These are phyloP conservation scores for Glarea lozoyensis DNA, from an alignment of 495 filamentous ascomycete species.

Conservation along the genomic window DNA sequence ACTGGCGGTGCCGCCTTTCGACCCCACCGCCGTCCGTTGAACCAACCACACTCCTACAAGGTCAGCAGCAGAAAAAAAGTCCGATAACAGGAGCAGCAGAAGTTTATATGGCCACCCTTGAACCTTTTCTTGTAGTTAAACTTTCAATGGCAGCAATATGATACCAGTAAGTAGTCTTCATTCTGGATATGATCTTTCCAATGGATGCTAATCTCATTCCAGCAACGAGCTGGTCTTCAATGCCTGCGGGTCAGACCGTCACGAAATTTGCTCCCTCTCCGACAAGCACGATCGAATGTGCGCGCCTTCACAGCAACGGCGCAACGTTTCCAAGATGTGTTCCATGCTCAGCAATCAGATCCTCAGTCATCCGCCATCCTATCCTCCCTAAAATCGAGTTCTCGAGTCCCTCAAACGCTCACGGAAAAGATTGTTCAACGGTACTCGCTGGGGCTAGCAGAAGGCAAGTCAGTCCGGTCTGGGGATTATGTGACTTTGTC, in stretches of 20 bases:
- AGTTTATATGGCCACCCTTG: too few relatives aligned
- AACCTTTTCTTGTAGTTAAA: too few relatives aligned
- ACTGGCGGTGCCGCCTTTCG: too few relatives aligned
- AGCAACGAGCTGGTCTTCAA: slow-evolving; percentile 19
- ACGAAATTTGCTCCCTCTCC: slow-evolving; percentile 11
- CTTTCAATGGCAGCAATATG: slow-evolving; percentile 17
- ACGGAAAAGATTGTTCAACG: slow-evolving; percentile 90
- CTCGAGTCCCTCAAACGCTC: slow-evolving; percentile 60
- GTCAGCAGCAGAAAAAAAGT: too few relatives aligned
- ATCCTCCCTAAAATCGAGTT: slow-evolving; percentile 29
- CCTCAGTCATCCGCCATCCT: slow-evolving; percentile 33
- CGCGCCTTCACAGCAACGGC: slow-evolving; percentile 31
- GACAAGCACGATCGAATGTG: slow-evolving; percentile 4
- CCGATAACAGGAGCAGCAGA: too few relatives aligned
- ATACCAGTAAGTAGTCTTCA: slow-evolving; percentile 12
- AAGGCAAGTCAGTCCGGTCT: slow-evolving; percentile 60
- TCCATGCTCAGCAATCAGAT: slow-evolving; percentile 41
- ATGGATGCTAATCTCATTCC: background rate
- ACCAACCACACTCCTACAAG: too few relatives aligned
- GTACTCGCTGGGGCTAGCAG: slow-evolving; percentile 60
- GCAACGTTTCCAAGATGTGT: slow-evolving; percentile 34
- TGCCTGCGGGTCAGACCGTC: slow-evolving; percentile 17
- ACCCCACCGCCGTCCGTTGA: too few relatives aligned
- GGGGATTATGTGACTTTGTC: slow-evolving; percentile 80
- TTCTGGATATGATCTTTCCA: background rate